Evolutionary conservation across 805 yeast species (phyloP).

Genomic region (Yamadazyma insecticola): DNA sequence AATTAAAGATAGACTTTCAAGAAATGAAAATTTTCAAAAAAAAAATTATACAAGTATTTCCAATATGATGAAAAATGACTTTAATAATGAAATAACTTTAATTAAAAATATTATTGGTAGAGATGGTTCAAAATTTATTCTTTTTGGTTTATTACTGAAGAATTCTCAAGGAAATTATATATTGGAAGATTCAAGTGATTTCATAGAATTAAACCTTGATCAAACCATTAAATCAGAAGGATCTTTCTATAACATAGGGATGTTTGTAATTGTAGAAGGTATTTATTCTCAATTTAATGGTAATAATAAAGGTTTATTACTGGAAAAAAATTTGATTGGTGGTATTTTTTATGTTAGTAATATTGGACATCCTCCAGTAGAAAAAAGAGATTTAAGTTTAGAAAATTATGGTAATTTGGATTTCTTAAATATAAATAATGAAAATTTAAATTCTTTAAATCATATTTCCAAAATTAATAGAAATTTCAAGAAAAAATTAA

Average conservation of each 20-base stretch:
- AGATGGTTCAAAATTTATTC: constrained; percentile 66
- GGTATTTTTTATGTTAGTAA: constrained; percentile 66
- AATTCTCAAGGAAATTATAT: constrained; percentile 65
- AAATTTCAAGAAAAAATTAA: constrained; percentile 50
- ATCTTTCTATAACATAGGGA: constrained; percentile 68
- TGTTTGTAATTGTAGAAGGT: constrained; percentile 80
- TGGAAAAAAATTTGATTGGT: too few relatives aligned
- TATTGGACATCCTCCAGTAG: constrained; percentile 87
- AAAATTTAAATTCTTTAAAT: constrained; percentile 27
- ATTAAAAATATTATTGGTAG: constrained; percentile 86
- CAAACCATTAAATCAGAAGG: constrained; percentile 61
- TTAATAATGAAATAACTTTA: constrained; percentile 48
- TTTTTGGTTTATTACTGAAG: constrained; percentile 71
- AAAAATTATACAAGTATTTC: constrained; percentile 40
- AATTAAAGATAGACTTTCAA: constrained; percentile 61
- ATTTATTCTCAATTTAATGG: constrained; percentile 66
- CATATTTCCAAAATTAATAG: constrained; percentile 54
- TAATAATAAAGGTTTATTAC: constrained; percentile 18
- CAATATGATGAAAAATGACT: constrained; percentile 29
- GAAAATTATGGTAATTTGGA: constrained; percentile 80
- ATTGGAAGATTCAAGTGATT: constrained; percentile 78
- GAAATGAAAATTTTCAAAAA: constrained; percentile 73
- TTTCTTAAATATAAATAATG: constrained; percentile 45
- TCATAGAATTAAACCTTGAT: constrained; percentile 60
- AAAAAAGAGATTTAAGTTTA: constrained; percentile 58